A percentile compares a stretch with the other conserved stretches of the same genome.
Conservation (phyloP, 2,329 filamentous ascomycete genomes). For the Coniochaeta ligniaria region DNA sequence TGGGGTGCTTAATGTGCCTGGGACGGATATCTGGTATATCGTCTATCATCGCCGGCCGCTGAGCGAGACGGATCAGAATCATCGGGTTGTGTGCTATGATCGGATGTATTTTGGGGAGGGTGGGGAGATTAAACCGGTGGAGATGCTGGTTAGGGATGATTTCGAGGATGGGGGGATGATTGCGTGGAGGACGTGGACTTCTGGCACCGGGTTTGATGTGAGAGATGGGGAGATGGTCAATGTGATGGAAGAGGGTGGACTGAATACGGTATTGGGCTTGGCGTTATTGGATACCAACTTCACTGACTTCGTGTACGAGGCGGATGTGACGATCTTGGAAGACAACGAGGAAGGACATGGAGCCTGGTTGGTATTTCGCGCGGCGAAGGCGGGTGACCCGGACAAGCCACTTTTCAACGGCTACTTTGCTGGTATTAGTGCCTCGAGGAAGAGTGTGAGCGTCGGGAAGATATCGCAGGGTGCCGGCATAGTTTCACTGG, state of each 20-base stretch:
- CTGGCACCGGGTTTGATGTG: constrained; percentile 16
- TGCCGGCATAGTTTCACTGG: too few relatives aligned
- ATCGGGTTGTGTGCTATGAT: constrained; percentile 39
- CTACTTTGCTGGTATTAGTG: constrained; percentile 23
- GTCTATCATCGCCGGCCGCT: constrained; percentile 38
- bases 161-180: constrained; percentile 31
- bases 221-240: constrained; percentile 17
- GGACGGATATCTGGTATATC: constrained; percentile 33
- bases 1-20: constrained; percentile 29
- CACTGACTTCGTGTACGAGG: constrained; percentile 22
- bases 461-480: constrained; percentile 7
- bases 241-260: constrained; percentile 16
- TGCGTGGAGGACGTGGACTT: constrained; percentile 24
- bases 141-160: constrained; percentile 36
- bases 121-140: constrained; percentile 32
- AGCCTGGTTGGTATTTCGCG: constrained; percentile 29
- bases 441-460: constrained; percentile 16
- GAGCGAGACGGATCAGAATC: constrained; percentile 34
- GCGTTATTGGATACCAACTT: constrained; percentile 30
- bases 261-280: constrained; percentile 15
- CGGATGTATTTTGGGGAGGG: constrained; percentile 37
- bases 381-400: constrained; percentile 10
- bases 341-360: constrained; percentile 5
- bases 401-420: constrained; percentile 15
- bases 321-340: constrained; percentile 14